A percentile compares a stretch with the other conserved stretches of the same genome.
Conservation (phyloP, 306 rosid species). For the Mimosa pudica region DNA sequence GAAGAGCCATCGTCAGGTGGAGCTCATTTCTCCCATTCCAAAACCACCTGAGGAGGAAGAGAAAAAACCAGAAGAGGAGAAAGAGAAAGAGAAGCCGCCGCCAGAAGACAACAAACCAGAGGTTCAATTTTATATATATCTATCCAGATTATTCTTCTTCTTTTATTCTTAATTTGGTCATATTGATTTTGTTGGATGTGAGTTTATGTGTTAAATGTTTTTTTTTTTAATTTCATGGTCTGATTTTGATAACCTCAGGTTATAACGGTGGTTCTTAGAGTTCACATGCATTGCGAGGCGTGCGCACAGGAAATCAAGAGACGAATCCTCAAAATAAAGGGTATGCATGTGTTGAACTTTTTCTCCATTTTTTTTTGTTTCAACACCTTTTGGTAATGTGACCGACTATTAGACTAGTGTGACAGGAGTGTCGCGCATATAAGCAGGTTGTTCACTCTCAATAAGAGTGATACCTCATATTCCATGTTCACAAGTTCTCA, state of each 20-base stretch:
- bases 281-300: constrained; percentile 95
- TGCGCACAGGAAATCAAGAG: constrained; percentile 78
- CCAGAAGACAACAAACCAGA: constrained; percentile 69
- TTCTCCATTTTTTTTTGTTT: too few relatives aligned
- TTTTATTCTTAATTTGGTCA: too few relatives aligned
- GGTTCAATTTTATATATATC: constrained; percentile 36
- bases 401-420: too few relatives aligned
- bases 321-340: constrained; percentile 73
- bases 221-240: not conserved
- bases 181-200: not conserved
- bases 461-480: too few relatives aligned
- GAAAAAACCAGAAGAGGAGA: constrained; percentile 42
- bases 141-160: too few relatives aligned
- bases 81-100: constrained; percentile 54
- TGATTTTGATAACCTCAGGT: constrained; percentile 46
- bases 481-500: too few relatives aligned
- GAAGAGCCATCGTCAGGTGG: constrained; percentile 74
- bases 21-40: constrained; percentile 80
- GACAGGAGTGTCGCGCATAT: too few relatives aligned
- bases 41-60: constrained; percentile 61
- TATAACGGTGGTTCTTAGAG: constrained; percentile 57
- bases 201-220: not conserved
- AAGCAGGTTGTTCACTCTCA: too few relatives aligned
- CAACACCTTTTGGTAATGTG: too few relatives aligned
- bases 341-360: constrained; percentile 20